Conservation (phyloP, 108 stramenopile genomes). For the Discostella pseudostelligera region DNA sequence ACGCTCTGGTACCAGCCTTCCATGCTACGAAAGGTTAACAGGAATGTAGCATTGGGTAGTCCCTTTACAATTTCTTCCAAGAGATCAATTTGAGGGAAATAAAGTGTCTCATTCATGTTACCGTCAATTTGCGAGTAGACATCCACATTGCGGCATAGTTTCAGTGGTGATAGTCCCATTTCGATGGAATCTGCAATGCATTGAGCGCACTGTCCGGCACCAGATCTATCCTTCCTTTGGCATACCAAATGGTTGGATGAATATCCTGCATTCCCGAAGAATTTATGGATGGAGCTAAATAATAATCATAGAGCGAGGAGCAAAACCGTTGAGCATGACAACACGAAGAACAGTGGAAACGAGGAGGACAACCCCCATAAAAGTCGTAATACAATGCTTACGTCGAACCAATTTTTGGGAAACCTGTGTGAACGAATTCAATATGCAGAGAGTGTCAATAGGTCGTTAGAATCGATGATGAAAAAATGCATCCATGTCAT, state of each 20-base stretch:
- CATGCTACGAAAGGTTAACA: slow-evolving; percentile 29
- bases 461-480: too few relatives aligned
- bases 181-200: slow-evolving; percentile 3
- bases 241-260: background rate
- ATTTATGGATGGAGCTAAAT: background rate
- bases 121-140: slow-evolving; percentile 10
- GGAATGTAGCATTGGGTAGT: slow-evolving; percentile 27
- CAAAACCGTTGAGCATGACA: too few relatives aligned
- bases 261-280: slow-evolving; percentile 7
- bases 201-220: slow-evolving; percentile 22
- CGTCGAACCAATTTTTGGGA: slow-evolving; percentile 5
- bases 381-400: too few relatives aligned
- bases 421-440: too few relatives aligned
- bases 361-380: too few relatives aligned
- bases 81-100: slow-evolving; percentile 11
- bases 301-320: background rate
- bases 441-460: too few relatives aligned
- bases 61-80: slow-evolving; percentile 13
- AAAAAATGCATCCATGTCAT: background rate
- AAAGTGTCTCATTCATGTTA: background rate
- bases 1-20: slow-evolving; percentile 23
- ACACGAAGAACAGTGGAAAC: too few relatives aligned
- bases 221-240: background rate
- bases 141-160: slow-evolving; percentile 12
- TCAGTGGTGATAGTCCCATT: slow-evolving; percentile 3